phyloP scores from a whole-genome alignment of 805 yeast species.

The Vanderwaltozyma yarrowii region DNA sequence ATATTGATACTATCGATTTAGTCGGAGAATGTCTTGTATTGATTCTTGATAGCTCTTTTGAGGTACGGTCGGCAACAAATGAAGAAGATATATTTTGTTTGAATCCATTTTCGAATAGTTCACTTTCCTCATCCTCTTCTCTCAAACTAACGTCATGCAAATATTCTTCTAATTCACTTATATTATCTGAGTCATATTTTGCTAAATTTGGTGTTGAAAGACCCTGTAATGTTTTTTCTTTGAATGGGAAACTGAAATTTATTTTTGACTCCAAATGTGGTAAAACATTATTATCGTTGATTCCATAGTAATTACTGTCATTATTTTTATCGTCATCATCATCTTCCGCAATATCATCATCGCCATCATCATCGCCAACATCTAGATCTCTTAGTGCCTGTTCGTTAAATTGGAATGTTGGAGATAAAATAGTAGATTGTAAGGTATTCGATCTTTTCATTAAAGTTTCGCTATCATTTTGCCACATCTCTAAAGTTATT shows the following conservation, averaged over 20 bases:
- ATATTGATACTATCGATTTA: conserved; percentile 24
- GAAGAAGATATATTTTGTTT: conserved; percentile 16
- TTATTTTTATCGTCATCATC: not conserved
- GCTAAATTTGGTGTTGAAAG: not conserved
- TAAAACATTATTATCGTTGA: not conserved
- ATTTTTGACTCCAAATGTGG: not conserved
- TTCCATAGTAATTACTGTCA: no score
- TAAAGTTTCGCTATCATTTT: conserved; percentile 10
- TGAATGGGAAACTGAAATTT: conserved; percentile 16
- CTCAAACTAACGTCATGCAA: conserved; percentile 8
- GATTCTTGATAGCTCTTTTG: conserved; percentile 10
- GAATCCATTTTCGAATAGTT: conserved; percentile 18
- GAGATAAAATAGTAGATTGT: conserved; percentile 9
- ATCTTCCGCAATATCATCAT: not conserved
- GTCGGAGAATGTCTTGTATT: conserved; percentile 26
- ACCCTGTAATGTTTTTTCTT: not conserved
- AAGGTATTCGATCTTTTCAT: conserved; percentile 10
- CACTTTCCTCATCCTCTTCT: conserved; percentile 10
- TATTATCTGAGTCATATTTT: conserved; percentile 10
- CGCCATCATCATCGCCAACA: not conserved
- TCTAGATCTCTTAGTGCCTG: not conserved
- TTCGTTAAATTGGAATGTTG: conserved; percentile 10
- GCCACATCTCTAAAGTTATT: conserved; percentile 20
- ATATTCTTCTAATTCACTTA: conserved; percentile 22
- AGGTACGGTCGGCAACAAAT: conserved; percentile 5